Conservation (phyloP, 768 basidiomycete genomes). For the Mycena galericulata region DNA sequence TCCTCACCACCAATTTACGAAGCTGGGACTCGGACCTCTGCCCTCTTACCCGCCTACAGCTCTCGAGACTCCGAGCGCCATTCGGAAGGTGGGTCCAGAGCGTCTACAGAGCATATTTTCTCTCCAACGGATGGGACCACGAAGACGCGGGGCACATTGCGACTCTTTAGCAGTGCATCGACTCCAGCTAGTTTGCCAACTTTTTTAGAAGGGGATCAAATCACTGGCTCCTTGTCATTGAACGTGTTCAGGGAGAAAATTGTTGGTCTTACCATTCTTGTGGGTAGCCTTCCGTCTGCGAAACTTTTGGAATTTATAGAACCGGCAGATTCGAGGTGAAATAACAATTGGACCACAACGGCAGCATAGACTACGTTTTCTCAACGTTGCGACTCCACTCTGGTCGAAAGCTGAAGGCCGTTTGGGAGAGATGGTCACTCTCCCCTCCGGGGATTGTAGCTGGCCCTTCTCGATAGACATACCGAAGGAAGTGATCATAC, state of each 20-base stretch:
- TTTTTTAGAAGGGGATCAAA: slow-evolving; percentile 23
- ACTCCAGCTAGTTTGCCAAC: slow-evolving; percentile 18
- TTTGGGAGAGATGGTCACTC: not conserved
- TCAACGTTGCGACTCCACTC: slow-evolving; percentile 19
- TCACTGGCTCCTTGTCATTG: slow-evolving; percentile 20
- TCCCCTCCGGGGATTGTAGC: not conserved
- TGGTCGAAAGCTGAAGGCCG: slow-evolving; percentile 3
- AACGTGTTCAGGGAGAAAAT: slow-evolving; percentile 25
- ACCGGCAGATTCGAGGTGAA: slow-evolving; percentile 21
- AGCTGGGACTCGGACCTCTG: not conserved
- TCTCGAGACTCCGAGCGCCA: not conserved
- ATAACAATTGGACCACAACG: slow-evolving; percentile 1
- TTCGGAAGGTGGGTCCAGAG: not conserved
- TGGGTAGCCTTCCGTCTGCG: not conserved
- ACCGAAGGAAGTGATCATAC: slow-evolving; percentile 13
- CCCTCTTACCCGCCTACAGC: slow-evolving; percentile 26
- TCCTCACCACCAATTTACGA: slow-evolving; percentile 24
- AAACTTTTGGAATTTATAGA: too few relatives aligned
- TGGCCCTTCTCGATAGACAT: slow-evolving; percentile 23
- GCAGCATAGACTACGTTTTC: slow-evolving; percentile 13
- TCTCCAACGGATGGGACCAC: slow-evolving; percentile 23
- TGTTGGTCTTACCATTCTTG: slow-evolving; percentile 10
- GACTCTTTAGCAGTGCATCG: slow-evolving; percentile 24
- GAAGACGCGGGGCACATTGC: slow-evolving; percentile 17
- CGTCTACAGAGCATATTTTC: slow-evolving; percentile 27